Percentiles rank a stretch among this genome's conserved stretches.
phyloP scores from a whole-genome alignment of 768 basidiomycete species.

The Russula brevipes region DNA sequence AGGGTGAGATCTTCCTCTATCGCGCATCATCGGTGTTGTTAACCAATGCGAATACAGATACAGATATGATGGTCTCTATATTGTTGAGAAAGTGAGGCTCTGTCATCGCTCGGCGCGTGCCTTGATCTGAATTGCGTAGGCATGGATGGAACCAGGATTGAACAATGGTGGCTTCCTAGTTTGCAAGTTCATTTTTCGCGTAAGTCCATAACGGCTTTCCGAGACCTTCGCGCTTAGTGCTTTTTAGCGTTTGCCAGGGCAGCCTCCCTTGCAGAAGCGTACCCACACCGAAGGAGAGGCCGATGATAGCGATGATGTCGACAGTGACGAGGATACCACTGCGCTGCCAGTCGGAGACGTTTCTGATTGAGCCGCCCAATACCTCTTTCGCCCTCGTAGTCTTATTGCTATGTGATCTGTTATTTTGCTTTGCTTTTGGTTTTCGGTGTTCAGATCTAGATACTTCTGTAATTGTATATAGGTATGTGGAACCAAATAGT shows the following conservation, averaged over 20 bases:
- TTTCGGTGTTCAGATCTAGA: not conserved
- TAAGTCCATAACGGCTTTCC: slow-evolving; percentile 31
- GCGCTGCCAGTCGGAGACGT: not conserved
- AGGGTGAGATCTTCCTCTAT: slow-evolving; percentile 45
- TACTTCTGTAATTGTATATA: not conserved
- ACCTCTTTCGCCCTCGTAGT: not conserved
- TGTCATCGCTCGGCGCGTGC: not conserved
- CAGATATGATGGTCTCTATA: slow-evolving; percentile 87
- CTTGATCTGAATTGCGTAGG: slow-evolving; percentile 36
- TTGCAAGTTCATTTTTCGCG: slow-evolving; percentile 83
- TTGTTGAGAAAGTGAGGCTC: slow-evolving; percentile 56
- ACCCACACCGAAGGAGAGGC: not conserved
- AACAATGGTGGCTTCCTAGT: slow-evolving; percentile 67
- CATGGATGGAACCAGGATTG: slow-evolving; percentile 70
- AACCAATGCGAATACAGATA: slow-evolving; percentile 44
- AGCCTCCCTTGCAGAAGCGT: slow-evolving; percentile 37
- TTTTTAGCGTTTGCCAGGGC: slow-evolving; percentile 49
- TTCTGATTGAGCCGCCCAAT: not conserved
- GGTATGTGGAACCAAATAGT: not conserved
- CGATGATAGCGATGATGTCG: not conserved
- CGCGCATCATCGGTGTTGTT: not conserved
- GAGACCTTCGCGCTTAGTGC: not conserved
- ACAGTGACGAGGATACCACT: not conserved
- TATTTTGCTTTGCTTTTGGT: not conserved
- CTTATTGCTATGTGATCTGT: not conserved